These are phyloP conservation scores for Oldenlandia corymbosa DNA, from an alignment of 257 asterid genomes.

Conservation along the genomic window DNA sequence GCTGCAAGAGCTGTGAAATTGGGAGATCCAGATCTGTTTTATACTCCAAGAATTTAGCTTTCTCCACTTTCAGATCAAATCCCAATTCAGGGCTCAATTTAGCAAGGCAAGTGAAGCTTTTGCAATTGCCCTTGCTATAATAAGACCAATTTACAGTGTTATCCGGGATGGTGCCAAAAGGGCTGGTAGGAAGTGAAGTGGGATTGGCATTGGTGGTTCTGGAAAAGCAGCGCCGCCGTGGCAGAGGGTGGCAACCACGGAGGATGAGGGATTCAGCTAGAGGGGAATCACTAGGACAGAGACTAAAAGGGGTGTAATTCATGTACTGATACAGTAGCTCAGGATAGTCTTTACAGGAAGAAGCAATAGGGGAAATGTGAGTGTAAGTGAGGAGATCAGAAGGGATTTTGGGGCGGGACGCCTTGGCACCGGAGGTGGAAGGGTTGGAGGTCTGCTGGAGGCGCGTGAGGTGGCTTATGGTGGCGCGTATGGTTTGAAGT, in stretches of 20 bases:
- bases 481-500: conserved; percentile 93
- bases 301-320: conserved; percentile 76
- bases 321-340: conserved; percentile 67
- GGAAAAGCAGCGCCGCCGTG: conserved; percentile 92
- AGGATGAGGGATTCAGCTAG: conserved; percentile 71
- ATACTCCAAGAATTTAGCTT: conserved; percentile 41
- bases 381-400: conserved; percentile 85
- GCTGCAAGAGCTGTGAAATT: conserved; percentile 61
- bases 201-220: conserved; percentile 42
- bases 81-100: conserved; percentile 58
- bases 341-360: conserved; percentile 80
- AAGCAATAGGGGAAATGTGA: conserved; percentile 74
- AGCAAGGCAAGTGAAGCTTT: conserved; percentile 68
- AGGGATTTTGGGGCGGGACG: conserved; percentile 40
- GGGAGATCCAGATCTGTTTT: conserved; percentile 91
- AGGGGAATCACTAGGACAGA: conserved; percentile 66
- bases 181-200: conserved; percentile 47
- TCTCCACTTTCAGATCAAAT: conserved; percentile 68
- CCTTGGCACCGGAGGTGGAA: conserved; percentile 21
- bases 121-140: conserved; percentile 48
- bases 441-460: conserved; percentile 47
- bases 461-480: conserved; percentile 86
- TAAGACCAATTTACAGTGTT: conserved; percentile 44
- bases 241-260: conserved; percentile 96
- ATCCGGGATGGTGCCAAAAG: conserved; percentile 66